These are phyloP conservation scores for Clitoria ternatea DNA, from an alignment of 306 rosid genomes.

Conservation along the genomic window DNA sequence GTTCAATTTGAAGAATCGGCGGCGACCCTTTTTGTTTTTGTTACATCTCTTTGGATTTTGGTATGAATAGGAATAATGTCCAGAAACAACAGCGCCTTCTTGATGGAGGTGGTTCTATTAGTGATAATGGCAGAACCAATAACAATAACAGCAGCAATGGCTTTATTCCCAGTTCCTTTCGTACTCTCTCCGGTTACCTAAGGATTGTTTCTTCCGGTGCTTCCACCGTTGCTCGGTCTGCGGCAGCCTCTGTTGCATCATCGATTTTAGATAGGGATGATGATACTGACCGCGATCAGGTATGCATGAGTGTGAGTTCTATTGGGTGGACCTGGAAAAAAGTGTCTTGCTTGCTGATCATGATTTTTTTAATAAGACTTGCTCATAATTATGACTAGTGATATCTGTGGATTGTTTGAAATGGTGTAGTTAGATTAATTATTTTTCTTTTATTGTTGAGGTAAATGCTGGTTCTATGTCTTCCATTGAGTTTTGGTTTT, in stretches of 20 bases:
- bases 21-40: conserved; percentile 25
- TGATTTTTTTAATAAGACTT: too few species aligned
- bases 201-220: conserved; percentile 77
- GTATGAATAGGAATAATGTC: conserved; percentile 72
- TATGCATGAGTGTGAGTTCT: conserved; percentile 17
- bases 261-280: conserved; percentile 65
- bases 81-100: conserved; percentile 44
- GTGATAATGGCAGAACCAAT: conserved; percentile 33
- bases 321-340: not conserved
- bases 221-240: conserved; percentile 75
- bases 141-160: conserved; percentile 29
- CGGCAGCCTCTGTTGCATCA: conserved; percentile 65
- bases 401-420: not conserved
- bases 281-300: conserved; percentile 55
- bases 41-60: conserved; percentile 42
- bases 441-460: not conserved
- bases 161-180: conserved; percentile 64
- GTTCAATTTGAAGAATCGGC: conserved; percentile 39
- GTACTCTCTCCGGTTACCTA: conserved; percentile 66
- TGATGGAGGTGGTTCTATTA: conserved; percentile 38
- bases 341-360: not conserved
- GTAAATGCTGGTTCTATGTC: not conserved
- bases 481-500: not conserved
- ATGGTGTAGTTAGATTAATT: not conserved
- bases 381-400: not conserved